phyloP scores from a whole-genome alignment of 192 early-diverging fungal genomes.

The Gonapodya prolifera region DNA sequence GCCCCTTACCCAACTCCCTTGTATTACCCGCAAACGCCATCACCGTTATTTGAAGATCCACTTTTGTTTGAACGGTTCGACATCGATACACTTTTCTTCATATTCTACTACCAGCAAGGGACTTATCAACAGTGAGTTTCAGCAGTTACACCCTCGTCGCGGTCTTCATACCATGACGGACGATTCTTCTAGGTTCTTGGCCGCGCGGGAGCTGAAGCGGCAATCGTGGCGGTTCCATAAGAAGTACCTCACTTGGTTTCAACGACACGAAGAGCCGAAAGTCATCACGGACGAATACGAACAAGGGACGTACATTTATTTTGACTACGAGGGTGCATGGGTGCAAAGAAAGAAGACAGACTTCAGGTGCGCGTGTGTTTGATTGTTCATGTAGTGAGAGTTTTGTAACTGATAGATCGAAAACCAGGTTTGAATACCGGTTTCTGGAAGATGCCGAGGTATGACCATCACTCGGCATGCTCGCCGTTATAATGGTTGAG shows the following conservation, averaged over 20 bases:
- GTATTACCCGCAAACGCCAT: conserved; percentile 81
- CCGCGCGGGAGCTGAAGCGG: conserved; percentile 88
- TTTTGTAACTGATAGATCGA: conserved; percentile 2
- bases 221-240: conserved; percentile 98
- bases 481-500: no score
- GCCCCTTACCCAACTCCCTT: conserved; percentile 68
- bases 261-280: conserved; percentile 92
- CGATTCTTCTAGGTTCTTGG: conserved; percentile 55
- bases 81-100: conserved; percentile 90
- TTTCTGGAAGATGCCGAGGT: conserved; percentile 78
- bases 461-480: no score
- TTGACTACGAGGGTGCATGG: conserved; percentile 97
- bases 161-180: not conserved
- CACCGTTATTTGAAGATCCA: conserved; percentile 62
- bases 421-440: conserved; percentile 69
- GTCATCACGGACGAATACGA: conserved; percentile 96
- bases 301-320: conserved; percentile 96
- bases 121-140: conserved; percentile 86
- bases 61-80: conserved; percentile 79
- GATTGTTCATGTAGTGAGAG: not conserved
- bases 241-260: conserved; percentile 98
- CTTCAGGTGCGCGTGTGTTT: conserved; percentile 56
- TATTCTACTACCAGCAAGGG: conserved; percentile 95
- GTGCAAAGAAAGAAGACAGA: conserved; percentile 93
- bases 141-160: not conserved